Base-by-base conservation (phyloP, 2,329 filamentous ascomycete species). In the Fusarium austroafricanum region DNA sequence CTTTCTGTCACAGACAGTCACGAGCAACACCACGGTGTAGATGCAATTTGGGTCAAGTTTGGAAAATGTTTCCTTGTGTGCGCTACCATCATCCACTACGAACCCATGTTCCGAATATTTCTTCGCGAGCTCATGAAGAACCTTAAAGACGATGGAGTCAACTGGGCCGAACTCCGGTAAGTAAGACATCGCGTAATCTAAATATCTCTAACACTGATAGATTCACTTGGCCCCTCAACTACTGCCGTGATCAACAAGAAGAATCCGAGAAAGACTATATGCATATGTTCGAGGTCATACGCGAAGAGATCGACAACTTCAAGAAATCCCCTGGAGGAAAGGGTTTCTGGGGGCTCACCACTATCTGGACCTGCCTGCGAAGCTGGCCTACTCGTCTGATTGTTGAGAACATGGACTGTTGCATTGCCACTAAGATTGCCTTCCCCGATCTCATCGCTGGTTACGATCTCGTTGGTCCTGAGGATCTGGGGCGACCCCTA, bases 391-490 rank as follows among this genome's bases (percentile, higher is more conserved):
- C 90, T 17, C 88, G 89, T 46, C 78, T 82, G 15, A 87, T 97
- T 45, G 83, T 94, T 20, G 86, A 94, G 67, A 89, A 88, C 77
- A 97, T 97, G 94, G 92, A 95, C 75, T 82, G 92, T 67, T 97
- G 94, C 79, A 93, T 98, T 71, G 84, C 87, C 6, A 90, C 92
- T 71, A 97, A 97, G 79, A 81, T 91, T 55, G 85, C 87, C 31
- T 94, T 91, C 76, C 93, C 95, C 1, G 84, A 94, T 49, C 83
- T 96, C 10, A 88, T 97, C 71, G 89, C 91, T 26, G 95, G 95
- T 12, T 97, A 93, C 79, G 95, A 98, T 78, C 81, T 97, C 11
- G 94, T 97, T 7, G 94, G 93, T 0, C 92, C 95, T 78, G 95
- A 97, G 81, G 92, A 96, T 75, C 78, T 85, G 2, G 94, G 94